A percentile compares a stretch with the other conserved stretches of the same genome.
Conservation (phyloP, 2,329 filamentous ascomycete genomes). For the Verticillium nonalfalfae region DNA sequence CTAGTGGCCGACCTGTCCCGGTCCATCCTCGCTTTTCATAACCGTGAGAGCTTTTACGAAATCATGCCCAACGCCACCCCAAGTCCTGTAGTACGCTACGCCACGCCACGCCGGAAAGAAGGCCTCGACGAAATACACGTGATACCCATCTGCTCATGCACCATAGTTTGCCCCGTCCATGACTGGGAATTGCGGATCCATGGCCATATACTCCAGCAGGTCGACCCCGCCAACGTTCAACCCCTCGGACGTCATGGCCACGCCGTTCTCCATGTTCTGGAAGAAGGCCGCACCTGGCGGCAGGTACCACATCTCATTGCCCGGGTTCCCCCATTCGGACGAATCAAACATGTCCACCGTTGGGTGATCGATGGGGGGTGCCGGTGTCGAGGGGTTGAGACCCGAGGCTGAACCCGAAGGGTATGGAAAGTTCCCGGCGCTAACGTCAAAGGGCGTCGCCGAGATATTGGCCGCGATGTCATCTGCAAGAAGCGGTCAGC, state of each 20-base stretch:
- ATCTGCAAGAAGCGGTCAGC: slow-evolving; percentile 14
- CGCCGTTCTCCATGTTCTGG: slow-evolving; percentile 56
- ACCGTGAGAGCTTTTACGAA: background rate
- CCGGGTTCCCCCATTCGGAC: slow-evolving; percentile 45
- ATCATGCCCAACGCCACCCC: background rate
- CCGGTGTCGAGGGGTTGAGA: slow-evolving; percentile 44
- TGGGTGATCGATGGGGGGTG: slow-evolving; percentile 26
- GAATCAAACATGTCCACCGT: slow-evolving; percentile 34
- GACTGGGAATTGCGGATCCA: slow-evolving; percentile 41
- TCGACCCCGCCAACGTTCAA: slow-evolving; percentile 62
- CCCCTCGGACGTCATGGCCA: slow-evolving; percentile 62
- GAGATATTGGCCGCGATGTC: slow-evolving; percentile 44
- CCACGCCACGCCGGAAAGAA: background rate
- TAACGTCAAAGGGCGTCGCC: slow-evolving; percentile 56
- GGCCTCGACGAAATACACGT: too few species aligned
- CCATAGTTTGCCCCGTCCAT: slow-evolving; percentile 11
- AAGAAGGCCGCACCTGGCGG: slow-evolving; percentile 58
- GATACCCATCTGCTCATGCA: background rate
- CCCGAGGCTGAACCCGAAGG: slow-evolving; percentile 37
- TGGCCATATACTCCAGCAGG: slow-evolving; percentile 61
- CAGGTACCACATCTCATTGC: slow-evolving; percentile 62
- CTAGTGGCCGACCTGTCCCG: background rate
- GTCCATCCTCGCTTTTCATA: background rate
- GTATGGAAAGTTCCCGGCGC: slow-evolving; percentile 48
- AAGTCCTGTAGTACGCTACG: background rate